Evolutionary conservation across 306 rosid species (phyloP), one percentile per base, ranked within the genome.

Genomic region (Trifolium fragiferum): DNA sequence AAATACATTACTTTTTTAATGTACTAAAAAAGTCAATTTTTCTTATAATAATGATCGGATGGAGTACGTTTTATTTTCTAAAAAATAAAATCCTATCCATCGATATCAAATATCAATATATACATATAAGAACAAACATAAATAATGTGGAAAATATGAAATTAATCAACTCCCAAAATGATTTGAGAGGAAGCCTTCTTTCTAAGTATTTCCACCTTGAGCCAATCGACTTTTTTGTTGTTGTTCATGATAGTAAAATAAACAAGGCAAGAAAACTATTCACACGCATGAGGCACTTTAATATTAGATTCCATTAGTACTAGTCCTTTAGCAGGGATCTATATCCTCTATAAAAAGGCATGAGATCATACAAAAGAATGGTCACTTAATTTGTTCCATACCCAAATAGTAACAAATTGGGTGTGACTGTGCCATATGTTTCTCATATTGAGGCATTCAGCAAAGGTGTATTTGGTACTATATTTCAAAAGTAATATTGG

Each of bases 131-230:
- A 55, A 55, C 33, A 10, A 55, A 55, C 32, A 55, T 55, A 20
- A 12, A 20, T 10, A 54, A 3, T 10, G 1, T 16, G 23, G 58
- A 16, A 51, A 51, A 51, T 21, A 55, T 21, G 19, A 14, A 37
- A 8, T 30, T 27, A 27, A 49, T 14, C 15, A 50, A 50, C 57
- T 16, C 20, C 12, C 41, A 59, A 66, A 83, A 85, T 79, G 32
- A 83, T 76, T 71, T 74, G 63, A 46, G 58, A 50, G 65, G 13
- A 74, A 58, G 83, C 76, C 58, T 50, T 21, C 61, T 40, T 71
- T 47, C 35, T 49, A 81, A 81, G 85, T 33, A 57, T 78, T 84
- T 47, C 85, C 85, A 58, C 43, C 61, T 72, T 59, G 38, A 49
- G 53, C 51, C 70, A 74, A 74, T n/a, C 81, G 67, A 46, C 78